Base-by-base conservation (phyloP, 1,284 basidiomycete species). In the Naganishia liquefaciens region DNA sequence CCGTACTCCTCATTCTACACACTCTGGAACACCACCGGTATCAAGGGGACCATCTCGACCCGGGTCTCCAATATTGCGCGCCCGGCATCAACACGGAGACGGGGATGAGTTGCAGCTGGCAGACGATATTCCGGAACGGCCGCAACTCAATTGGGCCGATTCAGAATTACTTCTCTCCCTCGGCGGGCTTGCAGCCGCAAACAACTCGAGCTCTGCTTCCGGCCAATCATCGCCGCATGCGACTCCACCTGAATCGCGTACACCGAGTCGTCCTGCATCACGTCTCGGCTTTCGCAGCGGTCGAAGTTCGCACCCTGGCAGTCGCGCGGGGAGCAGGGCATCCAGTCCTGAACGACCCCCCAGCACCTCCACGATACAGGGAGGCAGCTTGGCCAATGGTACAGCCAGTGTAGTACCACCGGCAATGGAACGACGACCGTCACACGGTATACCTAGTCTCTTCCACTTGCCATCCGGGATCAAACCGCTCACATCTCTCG, bases 121-220 rank as follows among this genome's bases (percentile, higher is more conserved):
- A 28, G 65, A 70, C n/a, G 73, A 75, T 40, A 68, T 76, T n/a
- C 75, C 80, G 17, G 71, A 77, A 50, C 73, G 77, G 66, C 73
- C 76, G 68, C 73, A 87, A 23, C 82, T 91, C n/a, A 70, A 72
- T 57, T 90, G 87, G 85, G 85, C 89, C 61, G 90, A 92, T 75
- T 87, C 87, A 5, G 90, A 93, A 76, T 82, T 93, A 13, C 80
- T 92, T 50, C 80, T 87, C 23, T 89, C 87, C 3, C 80, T 89
- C 27, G 83, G 85, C 5, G 70, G 72, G 17, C 66, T 76, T 33
- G 61, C 70, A 30, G 63, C 58, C 25, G 65, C 52, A 9, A 65
- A 67, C 30, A 66, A 64, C 33, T 63, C 68, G 15, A 70, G 69
- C 11, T 28, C 58, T 13, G 52, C 46, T 6, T 76, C 75, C 1